Conservation (phyloP, 768 basidiomycete species). For the Boletellus emodensis region DNA sequence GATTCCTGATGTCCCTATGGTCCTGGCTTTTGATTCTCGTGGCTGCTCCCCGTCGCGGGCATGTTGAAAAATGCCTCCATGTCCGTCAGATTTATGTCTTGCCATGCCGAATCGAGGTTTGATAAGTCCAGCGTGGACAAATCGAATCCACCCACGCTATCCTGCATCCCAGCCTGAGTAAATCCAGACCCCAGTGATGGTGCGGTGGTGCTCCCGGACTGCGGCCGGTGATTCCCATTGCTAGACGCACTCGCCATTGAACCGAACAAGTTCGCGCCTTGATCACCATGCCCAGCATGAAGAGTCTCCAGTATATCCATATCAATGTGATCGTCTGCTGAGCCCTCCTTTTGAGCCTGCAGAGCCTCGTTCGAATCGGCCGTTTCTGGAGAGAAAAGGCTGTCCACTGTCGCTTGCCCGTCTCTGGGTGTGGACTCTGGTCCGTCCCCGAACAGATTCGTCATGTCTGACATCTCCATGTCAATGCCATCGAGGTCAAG, state of each 20-base stretch:
- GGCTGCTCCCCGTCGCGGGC: constrained; percentile 25
- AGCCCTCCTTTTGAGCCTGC: constrained; percentile 17
- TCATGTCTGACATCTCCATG: constrained; percentile 50
- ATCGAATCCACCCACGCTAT: constrained; percentile 40
- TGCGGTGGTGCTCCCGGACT: constrained; percentile 22
- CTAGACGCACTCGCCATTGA: constrained; percentile 26
- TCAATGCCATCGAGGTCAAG: constrained; percentile 69
- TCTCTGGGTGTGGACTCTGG: constrained; percentile 35
- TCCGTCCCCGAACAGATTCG: constrained; percentile 54
- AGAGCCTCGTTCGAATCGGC: constrained; percentile 19
- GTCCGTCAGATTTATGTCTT: constrained; percentile 46
- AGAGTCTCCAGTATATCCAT: constrained; percentile 38
- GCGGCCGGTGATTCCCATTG: constrained; percentile 9
- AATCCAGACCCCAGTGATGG: constrained; percentile 46
- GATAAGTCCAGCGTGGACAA: constrained; percentile 46
- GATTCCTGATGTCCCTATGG: constrained; percentile 8
- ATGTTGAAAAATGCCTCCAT: constrained; percentile 55
- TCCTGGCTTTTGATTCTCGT: constrained; percentile 23
- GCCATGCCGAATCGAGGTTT: constrained; percentile 38
- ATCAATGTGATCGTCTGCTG: constrained; percentile 22
- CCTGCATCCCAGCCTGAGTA: constrained; percentile 16
- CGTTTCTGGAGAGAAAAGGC: constrained; percentile 49
- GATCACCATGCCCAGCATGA: constrained; percentile 18
- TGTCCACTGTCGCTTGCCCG: constrained; percentile 37
- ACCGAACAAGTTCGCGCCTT: constrained; percentile 22